Percentiles rank a stretch among this genome's conserved stretches.
Evolutionary conservation across 371 early-diverging fungal species (phyloP).

Genomic region (Batkoa obscura): DNA sequence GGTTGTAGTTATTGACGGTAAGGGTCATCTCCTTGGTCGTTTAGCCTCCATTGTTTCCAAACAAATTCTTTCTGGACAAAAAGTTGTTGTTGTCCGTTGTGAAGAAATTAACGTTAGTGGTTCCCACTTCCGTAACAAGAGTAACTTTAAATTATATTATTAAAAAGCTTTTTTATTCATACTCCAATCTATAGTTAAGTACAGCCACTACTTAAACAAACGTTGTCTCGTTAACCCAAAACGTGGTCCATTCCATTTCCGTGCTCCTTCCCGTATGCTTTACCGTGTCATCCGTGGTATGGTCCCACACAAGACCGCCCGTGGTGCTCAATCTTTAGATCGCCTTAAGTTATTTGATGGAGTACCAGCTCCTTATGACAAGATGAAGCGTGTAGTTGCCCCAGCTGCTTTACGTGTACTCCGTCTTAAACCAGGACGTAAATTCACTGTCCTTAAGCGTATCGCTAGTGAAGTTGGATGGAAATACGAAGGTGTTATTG

Average conservation of each 20-base stretch:
- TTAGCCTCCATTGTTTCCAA: conserved; percentile 97
- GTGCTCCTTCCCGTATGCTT: conserved; percentile 96
- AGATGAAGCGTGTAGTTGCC: conserved; percentile 88
- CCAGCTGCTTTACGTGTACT: conserved; percentile 95
- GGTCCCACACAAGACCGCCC: conserved; percentile 97
- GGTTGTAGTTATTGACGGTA: conserved; percentile 98
- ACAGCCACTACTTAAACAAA: conserved; percentile 95
- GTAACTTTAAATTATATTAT: conserved; percentile 26
- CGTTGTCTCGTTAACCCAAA: conserved; percentile 97
- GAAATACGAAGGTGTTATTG: conserved; percentile 96
- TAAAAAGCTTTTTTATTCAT: background rate
- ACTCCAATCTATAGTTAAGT: conserved; percentile 46
- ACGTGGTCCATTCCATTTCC: conserved; percentile 98
- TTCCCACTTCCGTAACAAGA: conserved; percentile 97
- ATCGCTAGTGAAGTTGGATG: conserved; percentile 96
- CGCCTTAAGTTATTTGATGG: conserved; percentile 98
- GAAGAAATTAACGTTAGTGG: conserved; percentile 97
- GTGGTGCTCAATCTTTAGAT: conserved; percentile 93
- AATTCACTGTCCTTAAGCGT: conserved; percentile 89
- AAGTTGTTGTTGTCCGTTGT: conserved; percentile 93
- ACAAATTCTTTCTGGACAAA: conserved; percentile 95
- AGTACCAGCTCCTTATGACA: conserved; percentile 96
- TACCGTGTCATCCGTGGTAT: conserved; percentile 96
- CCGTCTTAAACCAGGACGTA: conserved; percentile 91
- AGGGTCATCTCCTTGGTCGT: conserved; percentile 98